Evolutionary conservation across 164 flowering plant genomes (phyloP), one percentile per base, ranked within the genome.

Genomic region (Annona cherimola): DNA sequence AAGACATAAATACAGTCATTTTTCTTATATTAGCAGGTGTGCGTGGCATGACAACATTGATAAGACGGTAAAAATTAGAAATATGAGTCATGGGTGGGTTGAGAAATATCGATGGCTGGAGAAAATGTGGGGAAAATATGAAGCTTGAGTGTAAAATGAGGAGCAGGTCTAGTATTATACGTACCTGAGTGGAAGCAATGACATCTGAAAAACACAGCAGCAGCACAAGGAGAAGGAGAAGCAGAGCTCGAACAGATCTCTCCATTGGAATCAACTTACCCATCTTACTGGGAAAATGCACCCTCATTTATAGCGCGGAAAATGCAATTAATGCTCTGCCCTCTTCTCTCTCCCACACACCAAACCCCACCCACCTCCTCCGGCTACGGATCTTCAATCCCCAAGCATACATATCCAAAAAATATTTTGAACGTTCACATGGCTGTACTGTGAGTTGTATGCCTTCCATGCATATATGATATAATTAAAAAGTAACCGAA

Each of bases 191-290:
- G 5, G 60, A 35, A 5, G 70, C 70, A 12, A 35, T 19, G 42
- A 20, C 14, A 4, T 42, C 70, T 50, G 70, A 60, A 54, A 68
- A 50, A 19, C 18, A n/a, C 18, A 68, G 43, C 14, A 50, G 16
- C n/a, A n/a, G n/a, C n/a, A n/a, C n/a, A 16, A 67, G 69, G 42
- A 68, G 43, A 12, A 68, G 20, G 18, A 67, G 59, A 26, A 67
- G 40, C 40, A 46, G 57, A 11, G 55, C 40, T 12, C 18, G 41
- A 8, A 68, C 12, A 50, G 61, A 50, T 50, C 41, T 68, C 42
- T 11, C 60, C 70, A 68, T 68, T 40, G 70, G 16, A 39, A 50
- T 40, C 2, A 50, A 50, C 57, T 50, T 50, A n/a, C n/a, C n/a
- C n/a, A n/a, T n/a, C n/a, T n/a, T n/a, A n/a, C n/a, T n/a, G 0